These are phyloP conservation scores for Colletotrichum euphorbiae DNA, from an alignment of 2,329 filamentous ascomycete species.

Conservation along the genomic window DNA sequence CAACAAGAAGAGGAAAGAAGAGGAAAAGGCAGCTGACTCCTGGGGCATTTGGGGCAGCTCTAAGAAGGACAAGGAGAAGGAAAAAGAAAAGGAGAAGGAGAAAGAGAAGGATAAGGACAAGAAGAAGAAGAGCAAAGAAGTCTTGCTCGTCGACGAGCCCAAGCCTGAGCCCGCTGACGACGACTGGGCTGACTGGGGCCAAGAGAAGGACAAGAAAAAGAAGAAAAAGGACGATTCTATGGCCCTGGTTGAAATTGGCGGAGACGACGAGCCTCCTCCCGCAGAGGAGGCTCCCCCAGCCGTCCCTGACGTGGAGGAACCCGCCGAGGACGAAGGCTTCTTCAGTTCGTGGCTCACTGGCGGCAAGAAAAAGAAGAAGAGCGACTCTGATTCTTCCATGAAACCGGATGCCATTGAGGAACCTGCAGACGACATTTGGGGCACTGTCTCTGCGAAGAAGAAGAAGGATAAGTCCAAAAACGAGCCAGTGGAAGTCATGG, in stretches of 20 bases:
- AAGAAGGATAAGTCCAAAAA: conserved; percentile 66
- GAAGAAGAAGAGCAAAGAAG: conserved; percentile 46
- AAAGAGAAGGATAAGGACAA: conserved; percentile 40
- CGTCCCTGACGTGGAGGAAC: conserved; percentile 47
- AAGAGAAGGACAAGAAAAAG: conserved; percentile 61
- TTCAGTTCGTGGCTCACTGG: conserved; percentile 68
- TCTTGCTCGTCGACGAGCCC: conserved; percentile 38
- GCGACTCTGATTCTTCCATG: conserved; percentile 36
- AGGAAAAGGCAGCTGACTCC: conserved; percentile 36
- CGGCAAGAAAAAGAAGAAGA: conserved; percentile 57
- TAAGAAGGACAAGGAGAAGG: conserved; percentile 49
- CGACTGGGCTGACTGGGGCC: conserved; percentile 40
- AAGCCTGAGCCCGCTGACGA: conserved; percentile 34
- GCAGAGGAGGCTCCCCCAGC: conserved; percentile 45
- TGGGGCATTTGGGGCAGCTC: conserved; percentile 44
- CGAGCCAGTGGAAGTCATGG: conserved; percentile 59
- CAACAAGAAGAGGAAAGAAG: conserved; percentile 47
- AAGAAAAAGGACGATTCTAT: conserved; percentile 50
- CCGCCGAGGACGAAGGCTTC: conserved; percentile 61
- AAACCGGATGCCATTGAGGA: conserved; percentile 58
- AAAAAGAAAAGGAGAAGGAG: conserved; percentile 42
- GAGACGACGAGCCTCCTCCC: conserved; percentile 43
- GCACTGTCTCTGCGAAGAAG: conserved; percentile 53
- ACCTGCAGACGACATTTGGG: conserved; percentile 56
- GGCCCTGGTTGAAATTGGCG: conserved; percentile 52